Conservation (phyloP, 495 filamentous ascomycete genomes). For the Pseudevernia furfuracea region DNA sequence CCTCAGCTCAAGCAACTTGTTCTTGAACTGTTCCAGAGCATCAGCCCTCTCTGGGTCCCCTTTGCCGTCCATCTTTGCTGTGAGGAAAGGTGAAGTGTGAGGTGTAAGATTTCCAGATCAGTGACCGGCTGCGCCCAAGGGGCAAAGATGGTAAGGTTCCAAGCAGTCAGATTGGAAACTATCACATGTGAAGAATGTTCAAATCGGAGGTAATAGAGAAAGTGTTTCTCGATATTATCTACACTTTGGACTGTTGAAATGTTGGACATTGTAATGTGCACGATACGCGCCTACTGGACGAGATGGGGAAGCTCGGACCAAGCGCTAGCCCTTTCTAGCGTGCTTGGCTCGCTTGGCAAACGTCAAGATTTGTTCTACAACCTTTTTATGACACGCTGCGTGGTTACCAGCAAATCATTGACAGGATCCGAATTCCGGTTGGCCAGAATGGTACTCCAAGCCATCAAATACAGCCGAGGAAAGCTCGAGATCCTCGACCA, state of each 20-base stretch:
- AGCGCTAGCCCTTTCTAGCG: constrained; percentile 1
- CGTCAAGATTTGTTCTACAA: no score
- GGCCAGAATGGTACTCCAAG: constrained; percentile 58
- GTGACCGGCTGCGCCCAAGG: not conserved
- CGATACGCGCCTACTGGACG: no score
- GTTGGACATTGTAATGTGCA: no score
- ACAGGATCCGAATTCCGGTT: not conserved
- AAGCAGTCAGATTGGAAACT: not conserved
- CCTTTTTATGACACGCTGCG: not conserved
- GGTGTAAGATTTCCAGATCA: not conserved
- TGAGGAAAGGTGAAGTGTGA: not conserved
- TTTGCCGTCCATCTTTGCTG: constrained; percentile 40
- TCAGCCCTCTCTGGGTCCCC: constrained; percentile 63
- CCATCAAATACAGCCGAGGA: constrained; percentile 76
- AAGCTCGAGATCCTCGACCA: constrained; percentile 84
- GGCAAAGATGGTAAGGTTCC: not conserved
- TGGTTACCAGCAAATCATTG: not conserved
- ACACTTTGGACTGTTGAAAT: not conserved
- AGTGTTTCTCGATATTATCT: not conserved
- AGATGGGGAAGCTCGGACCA: not conserved
- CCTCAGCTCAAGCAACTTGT: constrained; percentile 87
- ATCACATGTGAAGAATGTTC: not conserved
- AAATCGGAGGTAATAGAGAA: not conserved
- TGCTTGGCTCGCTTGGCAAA: not conserved
- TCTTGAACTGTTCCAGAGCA: constrained; percentile 82